Evolutionary conservation across 129 eudicot genomes (phyloP), one percentile per base, ranked within the genome.

Genomic region (Pulicaria dysenterica): DNA sequence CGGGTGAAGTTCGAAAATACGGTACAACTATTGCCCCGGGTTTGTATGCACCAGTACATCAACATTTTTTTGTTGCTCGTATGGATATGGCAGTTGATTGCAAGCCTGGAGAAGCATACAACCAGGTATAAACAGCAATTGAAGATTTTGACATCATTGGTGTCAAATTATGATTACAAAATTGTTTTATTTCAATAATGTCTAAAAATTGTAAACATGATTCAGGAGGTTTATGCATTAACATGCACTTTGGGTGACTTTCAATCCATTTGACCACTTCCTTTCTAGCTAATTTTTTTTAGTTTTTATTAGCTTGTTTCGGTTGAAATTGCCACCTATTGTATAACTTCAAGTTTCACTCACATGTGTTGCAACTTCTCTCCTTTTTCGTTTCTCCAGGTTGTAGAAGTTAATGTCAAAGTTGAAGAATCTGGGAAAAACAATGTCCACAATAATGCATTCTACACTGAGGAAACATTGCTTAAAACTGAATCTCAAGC

Each of bases 41-140:
- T 61, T 73, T 91, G 39, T 91, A 91, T 84, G 97, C 97, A 55
- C 97, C 97, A 1, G 96, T 91, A 56, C 96, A 86, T 81, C 94
- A 91, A 72, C 96, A 91, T 65, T 91, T 91, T 48, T 88, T 91
- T 78, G 97, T 88, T 83, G 89, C 96, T 68, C 93, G 91, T 39
- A 91, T 91, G 96, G 91, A 91, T 71, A 88, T 91, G 96, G 78
- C 96, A 24, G 96, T 91, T 71, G 97, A 91, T 74, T 91, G 91
- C 67, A 91, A 86, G 73, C 91, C 96, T 69, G 97, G 97, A 66
- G 93, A 91, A 79, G 82, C 86, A 49, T 75, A 79, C 80, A 91
- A 91, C 77, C 94, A 88, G 93, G 96, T 88, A 78, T 46, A 64
- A 43, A 14, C 6, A 37, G 11, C 5, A 24, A 24, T 24, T 24